Evolutionary conservation across 495 filamentous ascomycete genomes (phyloP).

Genomic region (Neurospora tetraspora): DNA sequence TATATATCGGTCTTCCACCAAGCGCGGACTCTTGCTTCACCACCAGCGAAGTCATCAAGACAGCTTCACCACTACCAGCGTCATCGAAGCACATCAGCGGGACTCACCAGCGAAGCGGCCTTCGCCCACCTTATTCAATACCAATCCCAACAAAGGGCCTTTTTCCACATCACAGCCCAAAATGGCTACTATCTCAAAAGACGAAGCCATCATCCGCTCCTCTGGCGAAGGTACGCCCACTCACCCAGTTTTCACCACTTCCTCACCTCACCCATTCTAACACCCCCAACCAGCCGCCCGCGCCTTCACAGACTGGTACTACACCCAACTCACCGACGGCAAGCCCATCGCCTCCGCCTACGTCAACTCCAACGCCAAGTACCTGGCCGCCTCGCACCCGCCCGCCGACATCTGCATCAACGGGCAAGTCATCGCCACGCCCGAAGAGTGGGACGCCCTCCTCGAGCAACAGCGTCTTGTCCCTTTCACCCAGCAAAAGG

Average conservation of each 20-base stretch:
- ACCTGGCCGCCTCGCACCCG: constrained; percentile 19
- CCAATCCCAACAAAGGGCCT: too few relatives aligned
- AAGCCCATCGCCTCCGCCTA: constrained; percentile 26
- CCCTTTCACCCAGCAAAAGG: not conserved
- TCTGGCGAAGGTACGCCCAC: constrained; percentile 21
- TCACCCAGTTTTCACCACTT: too few relatives aligned
- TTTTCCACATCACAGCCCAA: not conserved
- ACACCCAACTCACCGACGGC: constrained; percentile 24
- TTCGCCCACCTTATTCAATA: too few relatives aligned
- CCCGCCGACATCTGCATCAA: constrained; percentile 38
- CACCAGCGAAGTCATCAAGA: not conserved
- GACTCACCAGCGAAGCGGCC: not conserved
- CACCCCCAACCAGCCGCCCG: constrained; percentile 23
- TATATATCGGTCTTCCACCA: not conserved
- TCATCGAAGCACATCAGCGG: not conserved
- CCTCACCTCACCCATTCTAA: not conserved
- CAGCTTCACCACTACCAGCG: not conserved
- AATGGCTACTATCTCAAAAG: constrained; percentile 2
- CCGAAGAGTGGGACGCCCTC: constrained; percentile 28
- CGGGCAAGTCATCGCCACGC: constrained; percentile 25
- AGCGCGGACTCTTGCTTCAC: not conserved
- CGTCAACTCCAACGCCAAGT: constrained; percentile 25
- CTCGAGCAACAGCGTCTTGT: constrained; percentile 25
- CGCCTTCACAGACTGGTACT: constrained; percentile 33
- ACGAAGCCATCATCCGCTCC: constrained; percentile 14